Evolutionary conservation across 345 rosid genomes (phyloP).

Genomic region (Psidium guajava): DNA sequence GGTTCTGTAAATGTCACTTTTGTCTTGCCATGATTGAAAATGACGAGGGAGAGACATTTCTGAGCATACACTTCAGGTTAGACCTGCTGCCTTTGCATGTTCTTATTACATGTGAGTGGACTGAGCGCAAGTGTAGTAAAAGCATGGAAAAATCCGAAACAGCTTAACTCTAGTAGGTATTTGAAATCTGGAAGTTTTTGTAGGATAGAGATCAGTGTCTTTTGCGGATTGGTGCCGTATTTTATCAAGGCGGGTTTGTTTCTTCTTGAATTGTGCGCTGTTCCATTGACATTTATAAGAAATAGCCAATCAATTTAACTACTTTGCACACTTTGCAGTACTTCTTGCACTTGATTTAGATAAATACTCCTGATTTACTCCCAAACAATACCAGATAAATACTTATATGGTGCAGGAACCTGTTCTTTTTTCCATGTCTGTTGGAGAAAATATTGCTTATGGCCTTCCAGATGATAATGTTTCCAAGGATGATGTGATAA

Average conservation of each 20-base stretch:
- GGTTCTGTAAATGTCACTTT: not conserved
- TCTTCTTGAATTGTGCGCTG: not conserved
- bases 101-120: not conserved
- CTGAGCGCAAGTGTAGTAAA: not conserved
- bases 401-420: conserved; percentile 53
- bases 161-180: not conserved
- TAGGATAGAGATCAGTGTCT: not conserved
- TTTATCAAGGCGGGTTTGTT: not conserved
- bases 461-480: conserved; percentile 90
- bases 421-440: conserved; percentile 80
- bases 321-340: not conserved
- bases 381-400: not conserved
- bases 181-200: not conserved
- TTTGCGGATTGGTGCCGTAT: not conserved
- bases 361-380: not conserved
- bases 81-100: not conserved
- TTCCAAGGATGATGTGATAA: conserved; percentile 78
- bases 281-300: not conserved
- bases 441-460: conserved; percentile 94
- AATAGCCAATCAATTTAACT: not conserved
- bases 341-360: not conserved
- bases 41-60: not conserved
- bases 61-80: not conserved
- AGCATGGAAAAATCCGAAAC: not conserved
- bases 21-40: not conserved